Evolutionary conservation across 345 rosid genomes (phyloP), one percentile per base, ranked within the genome.

Genomic region (Ceriops tagal): DNA sequence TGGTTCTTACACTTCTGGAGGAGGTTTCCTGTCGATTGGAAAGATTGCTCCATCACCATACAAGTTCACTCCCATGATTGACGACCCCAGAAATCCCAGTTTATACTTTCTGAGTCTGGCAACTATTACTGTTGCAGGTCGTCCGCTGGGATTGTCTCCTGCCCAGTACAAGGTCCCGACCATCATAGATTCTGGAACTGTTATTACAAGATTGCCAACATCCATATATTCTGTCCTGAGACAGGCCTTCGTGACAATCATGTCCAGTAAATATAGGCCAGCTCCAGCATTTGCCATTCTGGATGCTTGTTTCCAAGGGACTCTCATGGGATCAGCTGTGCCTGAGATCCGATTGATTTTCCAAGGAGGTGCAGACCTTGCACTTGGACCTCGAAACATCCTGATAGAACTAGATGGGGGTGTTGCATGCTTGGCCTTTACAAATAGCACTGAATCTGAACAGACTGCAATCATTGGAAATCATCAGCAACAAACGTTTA

Each of bases 111-210:
- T 80, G 32, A 58, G 78, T 22, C 28, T 80, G 61, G 64, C 69
- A 5, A 52, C 74, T 0, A 82, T 80, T 55, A 61, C 62, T 8
- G 75, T 80, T 8, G 81, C 63, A 0, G 83, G 84, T 8, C 70
- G 43, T 58, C 79, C 86, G 1, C 7, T 85, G 39, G 66, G 71
- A 6, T 72, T 77, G 10, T 16, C 66, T 0, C 65, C 84, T 31
- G 55, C 66, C 0, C 27, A 3, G 13, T 78, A 78, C 68, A 71
- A 31, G 47, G 77, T 73, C 51, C 81, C 71, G 8, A 85, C 86
- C 51, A 77, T 85, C 71, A 75, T 85, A 39, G 89, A 85, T 73
- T 85, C 89, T 0, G 86, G 89, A 35, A 85, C 86, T 0, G 85
- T 85, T 3, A 77, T 85, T 61, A 80, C 89, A 0, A 79, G 89